Conservation (phyloP, 768 basidiomycete genomes). For the Mycena venus region DNA sequence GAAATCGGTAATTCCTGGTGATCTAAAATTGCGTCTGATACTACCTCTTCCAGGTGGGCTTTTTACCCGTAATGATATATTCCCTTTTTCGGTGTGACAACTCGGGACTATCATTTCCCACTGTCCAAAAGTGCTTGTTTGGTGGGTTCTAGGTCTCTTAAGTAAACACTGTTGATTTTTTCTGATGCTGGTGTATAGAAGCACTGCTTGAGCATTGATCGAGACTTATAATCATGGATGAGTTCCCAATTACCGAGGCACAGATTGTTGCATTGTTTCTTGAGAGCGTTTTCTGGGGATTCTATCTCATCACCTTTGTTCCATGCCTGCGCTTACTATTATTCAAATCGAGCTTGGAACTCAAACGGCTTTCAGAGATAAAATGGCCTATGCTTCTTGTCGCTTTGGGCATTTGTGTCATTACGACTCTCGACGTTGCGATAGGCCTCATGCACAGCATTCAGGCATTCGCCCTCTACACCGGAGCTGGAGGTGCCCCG, state of each 20-base stretch:
- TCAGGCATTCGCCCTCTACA: background rate
- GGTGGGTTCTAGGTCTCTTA: too few species aligned
- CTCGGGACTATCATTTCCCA: too few species aligned
- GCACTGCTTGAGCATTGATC: background rate
- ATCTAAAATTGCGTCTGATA: too few species aligned
- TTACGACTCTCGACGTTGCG: background rate
- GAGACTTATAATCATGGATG: background rate
- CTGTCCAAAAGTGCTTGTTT: too few species aligned
- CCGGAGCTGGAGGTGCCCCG: background rate
- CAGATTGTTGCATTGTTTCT: background rate
- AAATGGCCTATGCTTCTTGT: background rate
- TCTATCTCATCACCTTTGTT: background rate
- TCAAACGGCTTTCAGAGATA: background rate
- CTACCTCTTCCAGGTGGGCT: too few species aligned
- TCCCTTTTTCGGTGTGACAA: too few species aligned
- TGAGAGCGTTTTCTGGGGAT: conserved; percentile 5
- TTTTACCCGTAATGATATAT: too few species aligned
- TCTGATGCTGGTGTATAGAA: background rate
- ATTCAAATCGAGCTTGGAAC: background rate
- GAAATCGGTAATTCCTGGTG: too few species aligned
- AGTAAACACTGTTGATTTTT: too few species aligned
- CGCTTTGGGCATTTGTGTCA: background rate
- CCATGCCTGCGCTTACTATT: background rate
- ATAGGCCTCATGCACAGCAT: conserved; percentile 9
- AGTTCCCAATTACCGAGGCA: conserved; percentile 13